Evolutionary conservation across 2,329 filamentous ascomycete genomes (phyloP), one percentile per base, ranked within the genome.

Genomic region (Stylonectria norvegica): DNA sequence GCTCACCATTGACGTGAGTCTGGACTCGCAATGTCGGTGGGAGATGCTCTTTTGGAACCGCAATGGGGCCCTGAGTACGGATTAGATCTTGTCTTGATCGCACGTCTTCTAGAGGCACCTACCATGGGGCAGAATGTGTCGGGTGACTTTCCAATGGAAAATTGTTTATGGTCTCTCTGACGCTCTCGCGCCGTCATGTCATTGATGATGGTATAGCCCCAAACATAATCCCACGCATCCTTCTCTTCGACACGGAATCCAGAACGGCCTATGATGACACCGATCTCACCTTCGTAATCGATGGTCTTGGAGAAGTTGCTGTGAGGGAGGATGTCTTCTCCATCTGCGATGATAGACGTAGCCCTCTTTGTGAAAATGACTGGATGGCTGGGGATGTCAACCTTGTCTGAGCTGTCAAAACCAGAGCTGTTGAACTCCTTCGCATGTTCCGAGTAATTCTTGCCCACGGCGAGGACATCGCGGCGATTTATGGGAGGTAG

Each of bases 81-180:
- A 12, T 35, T 35, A 22, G 17, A 5, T 35, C 20, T 28, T 20
- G 30, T 23, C 8, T 1, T 8, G 5, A 17, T 18, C 12, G 22
- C 15, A 10, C 9, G 31, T 12, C 19, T 18, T 5, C 9, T 25
- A 1, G 3, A 5, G 5, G 19, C 16, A 39, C 47, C 35, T 46
- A 71, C 69, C 63, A 78, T 78, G 1, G 75, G 75, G 45, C 74
- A 79, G 47, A 72, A 78, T 0, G 73, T 76, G 52, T 79, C 74
- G 0, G 68, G 59, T 0, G 70, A 75, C 53, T 79, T 79, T 7
- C 76, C 76, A 34, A 81, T 70, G 40, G 72, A 79, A 53, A 79
- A 80, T 45, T 81, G 77, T 53, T 79, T 79, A 42, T 80, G 76
- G 44, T 78, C 72, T 11, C 71, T 58, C 57, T 78, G 74, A 25